These are phyloP conservation scores for Coemansia sp. DNA, from an alignment of 192 early-diverging fungal genomes.

Conservation along the genomic window DNA sequence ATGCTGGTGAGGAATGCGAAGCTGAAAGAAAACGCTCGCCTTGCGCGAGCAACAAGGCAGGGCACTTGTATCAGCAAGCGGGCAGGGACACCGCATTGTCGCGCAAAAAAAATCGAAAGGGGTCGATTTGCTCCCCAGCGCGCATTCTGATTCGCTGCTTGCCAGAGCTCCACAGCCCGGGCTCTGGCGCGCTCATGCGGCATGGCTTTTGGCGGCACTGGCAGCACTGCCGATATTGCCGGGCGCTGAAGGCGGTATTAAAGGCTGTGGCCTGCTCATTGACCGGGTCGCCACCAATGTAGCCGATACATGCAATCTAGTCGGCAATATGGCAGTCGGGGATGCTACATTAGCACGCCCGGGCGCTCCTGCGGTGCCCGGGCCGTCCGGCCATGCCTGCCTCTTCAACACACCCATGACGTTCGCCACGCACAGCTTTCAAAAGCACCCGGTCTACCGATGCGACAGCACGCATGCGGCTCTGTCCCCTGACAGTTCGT, in stretches of 20 bases:
- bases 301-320: background rate
- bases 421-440: background rate
- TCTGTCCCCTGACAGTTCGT: background rate
- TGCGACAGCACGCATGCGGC: background rate
- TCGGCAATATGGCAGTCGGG: background rate
- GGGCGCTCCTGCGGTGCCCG: background rate
- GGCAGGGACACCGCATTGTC: too few relatives aligned
- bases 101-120: conserved; percentile 7
- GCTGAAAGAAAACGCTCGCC: too few relatives aligned
- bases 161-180: too few relatives aligned
- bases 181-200: too few relatives aligned
- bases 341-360: background rate
- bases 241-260: conserved; percentile 4
- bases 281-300: conserved; percentile 5
- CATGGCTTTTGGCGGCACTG: conserved; percentile 4
- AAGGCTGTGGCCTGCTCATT: conserved; percentile 1
- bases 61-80: too few relatives aligned
- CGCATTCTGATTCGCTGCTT: conserved; percentile 8
- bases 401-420: background rate
- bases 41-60: too few relatives aligned
- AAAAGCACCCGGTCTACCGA: background rate
- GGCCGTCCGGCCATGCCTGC: too few relatives aligned
- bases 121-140: background rate
- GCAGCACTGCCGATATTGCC: conserved; percentile 2
- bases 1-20: too few relatives aligned